phyloP scores from a whole-genome alignment of 1,284 basidiomycete species.

The Cutaneotrichosporon arboriforme region DNA sequence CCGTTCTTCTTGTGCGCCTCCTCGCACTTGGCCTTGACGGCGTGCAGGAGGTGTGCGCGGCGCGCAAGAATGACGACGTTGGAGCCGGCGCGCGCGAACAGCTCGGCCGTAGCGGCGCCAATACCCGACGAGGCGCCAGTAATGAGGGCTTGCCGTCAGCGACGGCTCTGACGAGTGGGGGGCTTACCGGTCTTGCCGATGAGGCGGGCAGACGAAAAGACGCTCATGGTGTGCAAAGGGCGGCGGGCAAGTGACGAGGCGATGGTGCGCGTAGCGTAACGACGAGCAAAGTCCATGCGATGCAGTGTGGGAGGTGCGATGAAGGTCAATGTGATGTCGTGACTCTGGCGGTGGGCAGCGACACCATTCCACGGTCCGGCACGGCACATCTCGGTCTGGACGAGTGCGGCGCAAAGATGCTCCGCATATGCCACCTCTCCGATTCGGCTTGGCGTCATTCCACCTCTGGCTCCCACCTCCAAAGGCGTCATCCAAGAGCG shows the following conservation, averaged over 20 bases:
- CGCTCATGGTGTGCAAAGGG: neutral
- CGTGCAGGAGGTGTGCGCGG: slow-evolving; percentile 31
- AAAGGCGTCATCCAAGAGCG: too few species aligned
- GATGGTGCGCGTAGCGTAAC: neutral
- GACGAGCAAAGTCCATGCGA: neutral
- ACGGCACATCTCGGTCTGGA: too few species aligned
- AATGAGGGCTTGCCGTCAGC: slow-evolving; percentile 32
- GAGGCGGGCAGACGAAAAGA: slow-evolving; percentile 17
- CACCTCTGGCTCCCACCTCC: too few species aligned
- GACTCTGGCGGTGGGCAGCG: too few species aligned
- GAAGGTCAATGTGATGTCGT: too few species aligned
- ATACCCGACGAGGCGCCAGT: slow-evolving; percentile 44
- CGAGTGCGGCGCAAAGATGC: too few species aligned
- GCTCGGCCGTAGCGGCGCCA: slow-evolving; percentile 39
- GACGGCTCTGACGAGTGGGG: too few species aligned
- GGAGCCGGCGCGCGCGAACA: slow-evolving; percentile 38
- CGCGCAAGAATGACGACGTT: slow-evolving; percentile 42
- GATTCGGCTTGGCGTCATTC: too few species aligned
- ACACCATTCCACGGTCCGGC: too few species aligned
- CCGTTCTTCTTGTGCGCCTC: slow-evolving; percentile 23
- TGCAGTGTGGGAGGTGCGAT: too few species aligned
- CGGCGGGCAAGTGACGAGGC: neutral
- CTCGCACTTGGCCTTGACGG: slow-evolving; percentile 30
- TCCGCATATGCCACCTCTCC: too few species aligned
- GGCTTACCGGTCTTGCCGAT: slow-evolving; percentile 33